phyloP scores from a whole-genome alignment of 495 filamentous ascomycete genomes.

The Parmelia sp. region DNA sequence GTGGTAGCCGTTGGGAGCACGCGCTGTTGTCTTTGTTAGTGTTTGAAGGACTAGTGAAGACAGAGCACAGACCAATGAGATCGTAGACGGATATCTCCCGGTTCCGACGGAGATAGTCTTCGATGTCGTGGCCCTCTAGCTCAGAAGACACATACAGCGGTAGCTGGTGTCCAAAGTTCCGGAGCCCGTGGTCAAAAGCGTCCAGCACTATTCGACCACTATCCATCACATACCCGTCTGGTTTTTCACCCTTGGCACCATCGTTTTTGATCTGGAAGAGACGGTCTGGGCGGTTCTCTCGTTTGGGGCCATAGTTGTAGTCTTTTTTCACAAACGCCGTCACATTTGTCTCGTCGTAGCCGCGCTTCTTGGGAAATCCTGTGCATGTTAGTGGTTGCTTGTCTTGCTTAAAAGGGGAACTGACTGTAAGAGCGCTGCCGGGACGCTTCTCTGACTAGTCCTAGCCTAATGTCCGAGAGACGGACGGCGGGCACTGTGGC shows the following conservation, averaged over 20 bases:
- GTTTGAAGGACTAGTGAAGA: no score
- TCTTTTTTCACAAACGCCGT: conserved; percentile 10
- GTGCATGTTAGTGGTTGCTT: background rate
- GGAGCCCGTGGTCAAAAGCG: conserved; percentile 1
- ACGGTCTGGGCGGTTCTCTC: background rate
- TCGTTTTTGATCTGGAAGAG: background rate
- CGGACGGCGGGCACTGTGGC: background rate
- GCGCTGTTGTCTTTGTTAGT: background rate
- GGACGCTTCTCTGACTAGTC: background rate
- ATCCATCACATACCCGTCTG: background rate
- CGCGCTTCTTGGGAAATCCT: background rate
- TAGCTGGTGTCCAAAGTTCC: conserved; percentile 2
- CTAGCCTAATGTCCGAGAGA: background rate
- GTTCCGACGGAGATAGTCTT: conserved; percentile 10
- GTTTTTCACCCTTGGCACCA: background rate
- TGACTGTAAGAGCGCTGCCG: background rate
- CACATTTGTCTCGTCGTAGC: background rate
- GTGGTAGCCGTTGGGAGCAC: background rate
- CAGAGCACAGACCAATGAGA: background rate
- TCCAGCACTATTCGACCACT: conserved; percentile 3
- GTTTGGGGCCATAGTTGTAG: background rate
- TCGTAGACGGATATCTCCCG: background rate
- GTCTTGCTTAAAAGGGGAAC: background rate
- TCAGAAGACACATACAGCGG: conserved; percentile 9
- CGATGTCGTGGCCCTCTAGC: conserved; percentile 6